Base-by-base conservation (phyloP, 2,329 filamentous ascomycete species). In the Neodidymelliopsis sp. region DNA sequence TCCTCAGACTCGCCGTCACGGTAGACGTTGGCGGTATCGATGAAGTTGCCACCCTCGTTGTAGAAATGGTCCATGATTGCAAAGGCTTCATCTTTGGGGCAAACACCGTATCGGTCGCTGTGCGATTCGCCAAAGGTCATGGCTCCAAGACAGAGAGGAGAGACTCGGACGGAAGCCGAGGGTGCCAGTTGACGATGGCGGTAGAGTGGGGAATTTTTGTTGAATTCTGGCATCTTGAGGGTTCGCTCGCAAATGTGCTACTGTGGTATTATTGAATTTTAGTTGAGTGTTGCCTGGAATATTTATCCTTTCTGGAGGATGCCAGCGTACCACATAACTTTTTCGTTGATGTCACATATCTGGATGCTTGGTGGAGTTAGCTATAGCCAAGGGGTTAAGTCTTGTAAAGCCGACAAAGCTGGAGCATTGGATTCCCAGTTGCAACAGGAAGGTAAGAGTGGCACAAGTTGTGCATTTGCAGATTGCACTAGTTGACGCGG, bases 41-140 rank as follows among this genome's bases (percentile, higher is more conserved):
- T 85, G 69, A 90, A 90, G 72, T 90, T 90, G 18, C 88, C 87
- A 4, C 85, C 85, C 0, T 84, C 79, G 5, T 80, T 78, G 81
- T 80, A 83, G 72, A 83, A 90, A 64, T 81, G 83, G 62, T 90
- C 86, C 7, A 90, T 78, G 19, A 90, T 83, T 15, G 77, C 75
- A 57, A 88, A 86, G 2, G 82, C 84, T 1, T 81, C 79, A 38
- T 82, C 76, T 65, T 89, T 83, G 65, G 82, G 79, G 86, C 89
- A 64, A 45, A 79, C 78, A 23, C 88, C 88, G 81, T 90, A 82
- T 40, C 76, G 77, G 37, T 69, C 59, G 69, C 76, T 79, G 86
- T 78, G 81, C 24, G 77, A 74, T 46, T 83, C 73, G 33, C 85
- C 85, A 71, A 88, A 84, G 69, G 81, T 84, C 84, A 87, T 87